Conservation (phyloP, 768 basidiomycete genomes). For the Filobasidium wieringae region DNA sequence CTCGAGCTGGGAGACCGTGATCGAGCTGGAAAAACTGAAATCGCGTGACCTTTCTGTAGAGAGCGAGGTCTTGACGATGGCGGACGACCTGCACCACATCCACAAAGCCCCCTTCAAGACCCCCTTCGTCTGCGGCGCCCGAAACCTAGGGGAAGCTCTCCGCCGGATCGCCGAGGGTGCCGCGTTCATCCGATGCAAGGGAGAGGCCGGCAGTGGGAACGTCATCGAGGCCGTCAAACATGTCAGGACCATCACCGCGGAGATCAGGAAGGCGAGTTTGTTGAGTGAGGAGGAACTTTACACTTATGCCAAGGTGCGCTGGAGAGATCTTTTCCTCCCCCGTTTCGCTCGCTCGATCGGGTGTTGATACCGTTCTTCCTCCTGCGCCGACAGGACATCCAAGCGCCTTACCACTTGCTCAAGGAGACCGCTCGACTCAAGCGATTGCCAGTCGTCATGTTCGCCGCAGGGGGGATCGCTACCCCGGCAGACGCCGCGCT, state of each 20-base stretch:
- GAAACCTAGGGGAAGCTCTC: constrained; percentile 76
- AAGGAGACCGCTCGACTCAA: constrained; percentile 92
- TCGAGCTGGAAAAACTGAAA: not conserved
- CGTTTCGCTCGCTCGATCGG: not conserved
- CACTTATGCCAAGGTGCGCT: constrained; percentile 57
- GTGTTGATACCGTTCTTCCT: not conserved
- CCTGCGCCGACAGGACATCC: constrained; percentile 18
- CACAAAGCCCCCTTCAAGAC: constrained; percentile 87
- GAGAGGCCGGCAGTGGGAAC: constrained; percentile 44
- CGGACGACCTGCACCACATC: constrained; percentile 83
- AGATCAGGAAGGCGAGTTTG: constrained; percentile 70
- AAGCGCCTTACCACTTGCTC: constrained; percentile 85
- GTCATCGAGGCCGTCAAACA: constrained; percentile 70
- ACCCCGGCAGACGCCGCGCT: constrained; percentile 91
- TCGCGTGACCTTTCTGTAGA: constrained; percentile 17
- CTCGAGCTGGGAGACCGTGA: no score
- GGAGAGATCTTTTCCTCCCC: constrained; percentile 48
- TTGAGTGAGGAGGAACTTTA: constrained; percentile 96
- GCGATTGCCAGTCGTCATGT: constrained; percentile 77
- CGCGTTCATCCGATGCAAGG: constrained; percentile 94
- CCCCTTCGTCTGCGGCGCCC: constrained; percentile 91
- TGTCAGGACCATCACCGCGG: constrained; percentile 65
- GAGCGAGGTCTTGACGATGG: constrained; percentile 71
- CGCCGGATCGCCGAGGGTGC: constrained; percentile 95
- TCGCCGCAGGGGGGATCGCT: constrained; percentile 87